Conservation (phyloP, 2,329 filamentous ascomycete species). For the Phaeomoniella chlamydospora region DNA sequence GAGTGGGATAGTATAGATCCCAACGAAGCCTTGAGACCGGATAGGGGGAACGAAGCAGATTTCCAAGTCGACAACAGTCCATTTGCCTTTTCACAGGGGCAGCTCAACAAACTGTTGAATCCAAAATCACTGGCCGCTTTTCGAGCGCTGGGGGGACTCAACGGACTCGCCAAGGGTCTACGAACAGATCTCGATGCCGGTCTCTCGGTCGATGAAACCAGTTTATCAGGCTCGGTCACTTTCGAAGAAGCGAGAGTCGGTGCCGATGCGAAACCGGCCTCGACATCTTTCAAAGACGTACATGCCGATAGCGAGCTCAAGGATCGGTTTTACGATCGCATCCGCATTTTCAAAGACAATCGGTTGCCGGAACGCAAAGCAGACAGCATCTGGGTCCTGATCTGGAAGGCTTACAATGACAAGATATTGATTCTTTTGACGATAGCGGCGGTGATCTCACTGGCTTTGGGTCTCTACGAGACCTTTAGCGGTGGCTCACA, state of each 20-base stretch:
- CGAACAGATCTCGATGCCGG: conserved; percentile 58
- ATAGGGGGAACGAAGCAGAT: conserved; percentile 60
- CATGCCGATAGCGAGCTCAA: conserved; percentile 8
- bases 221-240: conserved; percentile 48
- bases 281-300: conserved; percentile 5
- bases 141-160: conserved; percentile 62
- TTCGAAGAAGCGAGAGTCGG: conserved; percentile 53
- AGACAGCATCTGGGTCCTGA: conserved; percentile 43
- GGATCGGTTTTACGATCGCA: conserved; percentile 38
- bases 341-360: conserved; percentile 46
- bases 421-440: conserved; percentile 59
- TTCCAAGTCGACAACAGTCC: conserved; percentile 66
- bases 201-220: conserved; percentile 60
- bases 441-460: conserved; percentile 51
- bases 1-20: conserved; percentile 9
- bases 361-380: conserved; percentile 48
- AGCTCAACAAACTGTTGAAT: conserved; percentile 76
- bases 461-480: conserved; percentile 57
- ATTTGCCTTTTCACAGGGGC: conserved; percentile 73
- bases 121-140: conserved; percentile 78
- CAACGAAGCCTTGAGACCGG: conserved; percentile 56
- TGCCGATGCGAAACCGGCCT: conserved; percentile 6
- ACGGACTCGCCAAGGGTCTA: conserved; percentile 66
- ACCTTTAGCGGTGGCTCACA: conserved; percentile 35
- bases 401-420: conserved; percentile 61